A percentile compares a stretch with the other conserved stretches of the same genome.
Evolutionary conservation across 768 basidiomycete genomes (phyloP).

Genomic region (Mycena olivaceomarginata): DNA sequence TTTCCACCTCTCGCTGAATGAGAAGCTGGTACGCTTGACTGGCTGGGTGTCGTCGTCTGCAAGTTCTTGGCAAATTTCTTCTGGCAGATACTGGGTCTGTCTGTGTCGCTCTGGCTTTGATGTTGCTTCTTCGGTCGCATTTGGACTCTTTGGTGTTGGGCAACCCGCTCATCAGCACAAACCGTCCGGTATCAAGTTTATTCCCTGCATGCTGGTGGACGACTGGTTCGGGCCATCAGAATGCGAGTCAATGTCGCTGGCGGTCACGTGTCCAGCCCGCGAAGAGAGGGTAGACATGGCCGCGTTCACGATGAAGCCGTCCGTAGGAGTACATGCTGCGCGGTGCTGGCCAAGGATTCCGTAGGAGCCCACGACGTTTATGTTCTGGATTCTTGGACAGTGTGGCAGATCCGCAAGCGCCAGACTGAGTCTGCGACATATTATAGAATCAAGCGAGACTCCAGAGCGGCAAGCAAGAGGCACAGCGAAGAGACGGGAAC

Average conservation of each 20-base stretch:
- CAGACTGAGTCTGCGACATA: too few species aligned
- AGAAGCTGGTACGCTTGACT: too few species aligned
- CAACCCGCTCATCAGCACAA: slow-evolving; percentile 1
- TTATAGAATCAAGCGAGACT: too few species aligned
- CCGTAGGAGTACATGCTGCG: not conserved
- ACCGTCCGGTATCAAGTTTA: slow-evolving; percentile 10
- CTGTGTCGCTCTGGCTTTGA: not conserved
- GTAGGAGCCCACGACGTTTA: too few species aligned
- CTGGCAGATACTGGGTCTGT: not conserved
- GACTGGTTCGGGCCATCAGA: too few species aligned
- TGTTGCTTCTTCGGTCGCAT: not conserved
- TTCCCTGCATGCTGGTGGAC: not conserved
- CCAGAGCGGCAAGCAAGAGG: not conserved
- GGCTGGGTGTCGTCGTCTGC: not conserved
- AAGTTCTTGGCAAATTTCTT: not conserved
- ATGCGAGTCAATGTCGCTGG: not conserved
- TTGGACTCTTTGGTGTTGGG: not conserved
- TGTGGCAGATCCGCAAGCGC: too few species aligned
- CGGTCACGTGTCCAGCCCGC: not conserved
- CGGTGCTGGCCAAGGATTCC: not conserved
- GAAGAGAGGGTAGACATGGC: not conserved
- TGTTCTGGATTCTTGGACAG: too few species aligned
- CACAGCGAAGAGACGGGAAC: not conserved
- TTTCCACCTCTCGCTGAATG: too few species aligned
- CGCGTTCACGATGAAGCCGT: not conserved